Evolutionary conservation across 306 rosid genomes (phyloP).

Genomic region (Mucuna pruriens): DNA sequence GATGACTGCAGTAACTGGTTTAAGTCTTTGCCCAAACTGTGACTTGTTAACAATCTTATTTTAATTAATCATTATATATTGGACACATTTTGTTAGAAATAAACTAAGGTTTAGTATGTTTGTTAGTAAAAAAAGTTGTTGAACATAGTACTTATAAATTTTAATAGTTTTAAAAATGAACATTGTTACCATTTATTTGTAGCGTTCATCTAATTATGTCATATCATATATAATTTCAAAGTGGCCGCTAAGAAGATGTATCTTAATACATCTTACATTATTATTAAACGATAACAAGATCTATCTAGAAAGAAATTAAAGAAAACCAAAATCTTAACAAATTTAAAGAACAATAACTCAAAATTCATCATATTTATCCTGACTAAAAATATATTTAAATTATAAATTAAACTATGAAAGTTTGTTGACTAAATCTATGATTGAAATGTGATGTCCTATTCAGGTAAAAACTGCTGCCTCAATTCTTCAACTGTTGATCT

Average conservation of each 20-base stretch:
- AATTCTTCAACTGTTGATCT: slow-evolving; percentile 74
- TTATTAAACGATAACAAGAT: neutral
- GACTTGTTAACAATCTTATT: slow-evolving; percentile 12
- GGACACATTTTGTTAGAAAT: neutral
- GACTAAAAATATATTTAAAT: neutral
- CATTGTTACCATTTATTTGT: neutral
- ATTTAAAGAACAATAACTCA: neutral
- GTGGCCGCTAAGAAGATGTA: neutral
- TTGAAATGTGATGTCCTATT: slow-evolving; percentile 25
- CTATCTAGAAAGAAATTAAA: neutral
- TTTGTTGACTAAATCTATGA: neutral
- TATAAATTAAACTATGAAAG: neutral
- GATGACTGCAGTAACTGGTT: slow-evolving; percentile 66
- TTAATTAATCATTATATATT: neutral
- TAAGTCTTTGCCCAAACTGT: neutral
- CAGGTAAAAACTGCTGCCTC: slow-evolving; percentile 85
- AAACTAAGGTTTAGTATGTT: neutral
- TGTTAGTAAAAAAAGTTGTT: too few relatives aligned
- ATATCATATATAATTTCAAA: neutral
- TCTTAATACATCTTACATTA: neutral
- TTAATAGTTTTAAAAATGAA: neutral
- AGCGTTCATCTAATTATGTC: neutral
- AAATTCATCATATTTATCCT: neutral
- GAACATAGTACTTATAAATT: too few relatives aligned
- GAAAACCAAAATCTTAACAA: neutral